Percentiles rank a stretch among this genome's conserved stretches.
Conservation (phyloP, 805 yeast genomes). For the Saccharomycopsis amapae region DNA sequence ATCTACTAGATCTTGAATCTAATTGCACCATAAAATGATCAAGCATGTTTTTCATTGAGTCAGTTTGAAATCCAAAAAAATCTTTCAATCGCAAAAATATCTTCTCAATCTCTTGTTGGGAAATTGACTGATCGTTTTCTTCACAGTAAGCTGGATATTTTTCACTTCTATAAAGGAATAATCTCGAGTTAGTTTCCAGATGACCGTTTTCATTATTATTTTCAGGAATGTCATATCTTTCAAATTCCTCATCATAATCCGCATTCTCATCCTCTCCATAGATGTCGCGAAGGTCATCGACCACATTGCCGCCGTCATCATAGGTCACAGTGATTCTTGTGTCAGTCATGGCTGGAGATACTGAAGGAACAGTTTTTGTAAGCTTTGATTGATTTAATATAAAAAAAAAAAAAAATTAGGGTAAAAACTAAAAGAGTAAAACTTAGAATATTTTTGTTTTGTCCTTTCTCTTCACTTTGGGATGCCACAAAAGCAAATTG, state of each 20-base stretch:
- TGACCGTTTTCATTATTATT: background rate
- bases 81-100: slow-evolving; percentile 53
- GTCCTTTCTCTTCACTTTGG: too few species aligned
- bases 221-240: background rate
- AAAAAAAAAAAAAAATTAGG: too few species aligned
- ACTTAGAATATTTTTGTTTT: too few species aligned
- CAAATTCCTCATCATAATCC: background rate
- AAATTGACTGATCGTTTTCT: slow-evolving; percentile 42
- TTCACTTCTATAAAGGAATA: slow-evolving; percentile 1
- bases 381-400: too few species aligned
- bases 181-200: slow-evolving; percentile 1
- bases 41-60: slow-evolving; percentile 69
- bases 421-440: too few species aligned
- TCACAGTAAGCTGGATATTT: slow-evolving; percentile 16
- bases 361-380: too few species aligned
- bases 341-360: background rate
- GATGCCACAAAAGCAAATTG: too few species aligned
- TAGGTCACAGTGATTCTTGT: too few species aligned
- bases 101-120: slow-evolving; percentile 52
- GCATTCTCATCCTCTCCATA: background rate
- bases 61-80: slow-evolving; percentile 79
- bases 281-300: background rate
- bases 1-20: slow-evolving; percentile 82
- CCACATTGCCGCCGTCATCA: background rate
- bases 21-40: slow-evolving; percentile 74